A percentile compares a stretch with the other conserved stretches of the same genome.
These are phyloP conservation scores for Astraeus odoratus DNA, from an alignment of 768 basidiomycete genomes.

Conservation along the genomic window DNA sequence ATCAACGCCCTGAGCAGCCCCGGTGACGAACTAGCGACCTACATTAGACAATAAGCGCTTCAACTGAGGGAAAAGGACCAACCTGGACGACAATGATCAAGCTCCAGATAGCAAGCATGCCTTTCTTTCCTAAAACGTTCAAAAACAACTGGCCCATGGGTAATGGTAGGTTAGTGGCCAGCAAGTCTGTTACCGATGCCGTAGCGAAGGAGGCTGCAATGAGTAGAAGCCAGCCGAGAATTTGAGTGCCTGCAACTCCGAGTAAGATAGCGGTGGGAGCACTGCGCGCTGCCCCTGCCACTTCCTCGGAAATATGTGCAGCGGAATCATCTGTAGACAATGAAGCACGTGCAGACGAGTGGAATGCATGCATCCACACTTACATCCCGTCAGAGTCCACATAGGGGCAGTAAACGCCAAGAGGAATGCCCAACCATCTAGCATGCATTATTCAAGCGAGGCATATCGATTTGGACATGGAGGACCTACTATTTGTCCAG, in stretches of 20 bases:
- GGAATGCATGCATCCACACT: slow-evolving; percentile 15
- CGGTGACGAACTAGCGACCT: slow-evolving; percentile 53
- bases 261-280: slow-evolving; percentile 67
- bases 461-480: background rate
- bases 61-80: slow-evolving; percentile 1
- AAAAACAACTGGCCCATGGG: slow-evolving; percentile 71
- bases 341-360: background rate
- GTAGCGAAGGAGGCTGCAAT: slow-evolving; percentile 64
- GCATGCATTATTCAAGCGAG: slow-evolving; percentile 1
- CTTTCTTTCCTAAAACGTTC: slow-evolving; percentile 54
- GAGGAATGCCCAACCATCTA: slow-evolving; percentile 70
- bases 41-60: background rate
- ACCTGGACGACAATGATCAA: slow-evolving; percentile 61
- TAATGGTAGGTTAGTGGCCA: slow-evolving; percentile 46
- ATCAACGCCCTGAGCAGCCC: slow-evolving; percentile 68
- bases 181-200: slow-evolving; percentile 43
- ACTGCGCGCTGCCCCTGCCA: slow-evolving; percentile 52
- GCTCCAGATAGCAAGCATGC: slow-evolving; percentile 69
- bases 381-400: slow-evolving; percentile 78
- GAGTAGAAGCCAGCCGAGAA: slow-evolving; percentile 58
- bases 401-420: slow-evolving; percentile 68
- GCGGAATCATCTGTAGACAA: slow-evolving; percentile 58
- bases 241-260: slow-evolving; percentile 52
- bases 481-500: slow-evolving; percentile 49
- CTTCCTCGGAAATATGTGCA: slow-evolving; percentile 70